Conservation (phyloP, 805 yeast species). For the Clavispora carvajalis region DNA sequence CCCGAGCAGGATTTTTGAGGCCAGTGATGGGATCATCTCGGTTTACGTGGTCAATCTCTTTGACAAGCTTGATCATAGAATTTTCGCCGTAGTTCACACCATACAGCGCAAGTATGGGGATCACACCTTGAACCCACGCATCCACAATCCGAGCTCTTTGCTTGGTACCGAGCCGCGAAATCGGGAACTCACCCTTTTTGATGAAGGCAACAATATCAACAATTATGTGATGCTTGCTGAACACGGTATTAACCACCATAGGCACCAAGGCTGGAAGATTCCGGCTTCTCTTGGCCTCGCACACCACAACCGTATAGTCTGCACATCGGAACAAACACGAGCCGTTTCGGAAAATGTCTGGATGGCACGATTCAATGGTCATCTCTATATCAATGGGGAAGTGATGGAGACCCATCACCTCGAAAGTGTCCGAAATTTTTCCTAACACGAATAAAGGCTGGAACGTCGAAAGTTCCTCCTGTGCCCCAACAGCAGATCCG, state of each 20-base stretch:
- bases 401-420: slow-evolving; percentile 84
- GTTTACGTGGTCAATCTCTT: slow-evolving; percentile 46
- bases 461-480: slow-evolving; percentile 33
- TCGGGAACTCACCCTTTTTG: slow-evolving; percentile 55
- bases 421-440: slow-evolving; percentile 79
- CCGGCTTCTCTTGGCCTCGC: slow-evolving; percentile 52
- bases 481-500: slow-evolving; percentile 24
- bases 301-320: slow-evolving; percentile 68
- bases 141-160: slow-evolving; percentile 69
- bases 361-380: slow-evolving; percentile 44
- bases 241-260: slow-evolving; percentile 68
- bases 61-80: slow-evolving; percentile 51
- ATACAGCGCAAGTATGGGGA: slow-evolving; percentile 37
- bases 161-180: slow-evolving; percentile 67
- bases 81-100: slow-evolving; percentile 65
- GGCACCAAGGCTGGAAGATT: slow-evolving; percentile 75
- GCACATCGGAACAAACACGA: slow-evolving; percentile 77
- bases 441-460: slow-evolving; percentile 87
- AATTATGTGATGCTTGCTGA: slow-evolving; percentile 76
- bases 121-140: slow-evolving; percentile 44
- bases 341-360: slow-evolving; percentile 51
- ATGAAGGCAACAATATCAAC: slow-evolving; percentile 83
- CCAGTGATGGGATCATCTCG: slow-evolving; percentile 37
- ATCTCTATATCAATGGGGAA: slow-evolving; percentile 79
- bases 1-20: slow-evolving; percentile 37